These are phyloP conservation scores for Quercus berberidifolia DNA, from an alignment of 306 rosid genomes.

Conservation along the genomic window DNA sequence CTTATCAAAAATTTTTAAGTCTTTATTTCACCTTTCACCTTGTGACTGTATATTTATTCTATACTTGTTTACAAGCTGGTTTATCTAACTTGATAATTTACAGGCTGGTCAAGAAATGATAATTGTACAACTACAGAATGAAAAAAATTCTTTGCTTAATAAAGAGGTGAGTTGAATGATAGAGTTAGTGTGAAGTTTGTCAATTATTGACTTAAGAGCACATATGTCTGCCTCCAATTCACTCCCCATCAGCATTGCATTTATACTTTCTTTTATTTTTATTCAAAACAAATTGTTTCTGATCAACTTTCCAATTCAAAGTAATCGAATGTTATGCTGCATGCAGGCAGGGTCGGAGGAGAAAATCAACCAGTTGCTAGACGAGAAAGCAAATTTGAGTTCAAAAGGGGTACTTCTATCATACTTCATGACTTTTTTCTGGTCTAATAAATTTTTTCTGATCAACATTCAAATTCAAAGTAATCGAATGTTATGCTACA, in stretches of 20 bases:
- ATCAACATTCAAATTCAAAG: neutral
- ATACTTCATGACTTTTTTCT: slow-evolving; percentile 9
- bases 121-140: slow-evolving; percentile 47
- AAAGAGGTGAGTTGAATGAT: slow-evolving; percentile 43
- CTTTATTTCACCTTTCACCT: neutral
- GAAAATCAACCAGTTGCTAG: slow-evolving; percentile 34
- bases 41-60: slow-evolving; percentile 11
- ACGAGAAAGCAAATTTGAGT: slow-evolving; percentile 41
- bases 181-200: neutral
- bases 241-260: neutral
- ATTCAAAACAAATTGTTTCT: neutral
- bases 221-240: neutral
- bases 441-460: neutral
- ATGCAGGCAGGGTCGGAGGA: slow-evolving; percentile 52
- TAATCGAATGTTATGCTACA: slow-evolving; percentile 20
- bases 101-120: slow-evolving; percentile 58
- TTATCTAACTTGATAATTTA: slow-evolving; percentile 22
- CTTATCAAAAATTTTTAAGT: no score
- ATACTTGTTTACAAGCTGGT: slow-evolving; percentile 9
- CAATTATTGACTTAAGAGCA: neutral
- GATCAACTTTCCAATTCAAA: neutral
- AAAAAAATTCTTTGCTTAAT: slow-evolving; percentile 49
- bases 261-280: neutral
- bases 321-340: slow-evolving; percentile 19
- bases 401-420: slow-evolving; percentile 34